Conservation (phyloP, 495 filamentous ascomycete species). For the Pyrenula massariospora region DNA sequence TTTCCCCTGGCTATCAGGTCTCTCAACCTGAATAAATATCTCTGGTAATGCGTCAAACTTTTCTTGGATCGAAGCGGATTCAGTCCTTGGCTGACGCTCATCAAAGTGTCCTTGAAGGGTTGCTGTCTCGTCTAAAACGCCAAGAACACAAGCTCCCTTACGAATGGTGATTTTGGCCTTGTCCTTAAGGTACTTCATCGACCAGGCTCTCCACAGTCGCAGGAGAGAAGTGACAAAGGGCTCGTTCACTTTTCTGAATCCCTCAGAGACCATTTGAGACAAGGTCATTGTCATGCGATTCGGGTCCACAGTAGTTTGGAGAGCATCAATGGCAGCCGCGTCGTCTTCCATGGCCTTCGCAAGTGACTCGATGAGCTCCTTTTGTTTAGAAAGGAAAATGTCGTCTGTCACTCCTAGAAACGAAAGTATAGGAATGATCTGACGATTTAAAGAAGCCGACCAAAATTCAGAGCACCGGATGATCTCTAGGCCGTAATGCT, state of each 20-base stretch:
- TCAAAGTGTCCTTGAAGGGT: slow-evolving; percentile 58
- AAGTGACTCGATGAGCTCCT: slow-evolving; percentile 49
- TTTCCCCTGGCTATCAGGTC: slow-evolving; percentile 31
- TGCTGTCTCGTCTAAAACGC: slow-evolving; percentile 74
- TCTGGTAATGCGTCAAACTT: slow-evolving; percentile 51
- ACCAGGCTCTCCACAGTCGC: slow-evolving; percentile 70
- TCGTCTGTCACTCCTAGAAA: slow-evolving; percentile 58
- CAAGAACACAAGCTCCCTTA: slow-evolving; percentile 77
- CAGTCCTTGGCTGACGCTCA: slow-evolving; percentile 4
- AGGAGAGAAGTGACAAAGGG: slow-evolving; percentile 73
- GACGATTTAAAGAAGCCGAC: slow-evolving; percentile 70
- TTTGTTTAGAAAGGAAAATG: slow-evolving; percentile 57
- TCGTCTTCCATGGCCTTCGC: slow-evolving; percentile 56
- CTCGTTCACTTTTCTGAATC: slow-evolving; percentile 65
- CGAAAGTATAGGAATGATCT: slow-evolving; percentile 77
- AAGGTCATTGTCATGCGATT: slow-evolving; percentile 69
- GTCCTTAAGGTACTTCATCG: slow-evolving; percentile 76
- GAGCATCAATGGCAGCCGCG: slow-evolving; percentile 45
- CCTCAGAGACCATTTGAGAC: slow-evolving; percentile 61
- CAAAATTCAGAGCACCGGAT: slow-evolving; percentile 68
- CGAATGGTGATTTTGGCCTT: slow-evolving; percentile 80
- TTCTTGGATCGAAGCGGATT: slow-evolving; percentile 16
- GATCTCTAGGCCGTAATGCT: slow-evolving; percentile 65
- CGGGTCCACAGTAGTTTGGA: slow-evolving; percentile 70
- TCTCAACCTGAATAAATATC: slow-evolving; percentile 74